These are phyloP conservation scores for Castanopsis chinensis DNA, from an alignment of 306 rosid species.

Conservation along the genomic window DNA sequence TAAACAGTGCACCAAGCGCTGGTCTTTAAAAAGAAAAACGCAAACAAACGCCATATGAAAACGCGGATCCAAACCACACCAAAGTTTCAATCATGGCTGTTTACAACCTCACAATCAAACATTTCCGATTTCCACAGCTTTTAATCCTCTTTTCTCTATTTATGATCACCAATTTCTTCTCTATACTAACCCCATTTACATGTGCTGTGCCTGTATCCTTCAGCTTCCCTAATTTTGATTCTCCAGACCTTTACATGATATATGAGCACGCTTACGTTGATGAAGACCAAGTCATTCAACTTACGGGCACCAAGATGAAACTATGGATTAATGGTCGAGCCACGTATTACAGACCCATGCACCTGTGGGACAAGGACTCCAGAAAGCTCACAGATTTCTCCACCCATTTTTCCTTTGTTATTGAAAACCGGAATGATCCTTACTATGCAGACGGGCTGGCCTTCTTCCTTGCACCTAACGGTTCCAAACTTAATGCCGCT, in stretches of 20 bases:
- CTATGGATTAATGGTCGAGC: slow-evolving; percentile 28
- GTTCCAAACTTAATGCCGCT: slow-evolving; percentile 3
- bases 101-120: too few species aligned
- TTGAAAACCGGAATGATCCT: background rate
- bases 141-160: too few species aligned
- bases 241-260: background rate
- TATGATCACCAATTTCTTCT: background rate
- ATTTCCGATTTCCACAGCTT: too few species aligned
- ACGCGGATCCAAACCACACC: too few species aligned
- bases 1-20: too few species aligned
- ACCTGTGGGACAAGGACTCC: slow-evolving; percentile 39
- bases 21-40: too few species aligned
- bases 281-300: slow-evolving; percentile 10
- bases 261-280: background rate
- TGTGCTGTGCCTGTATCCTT: background rate
- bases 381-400: slow-evolving; percentile 38
- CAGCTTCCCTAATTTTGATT: slow-evolving; percentile 11
- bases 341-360: slow-evolving; percentile 24
- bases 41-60: too few species aligned
- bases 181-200: background rate
- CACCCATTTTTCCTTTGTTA: slow-evolving; percentile 41
- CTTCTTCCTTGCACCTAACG: slow-evolving; percentile 44
- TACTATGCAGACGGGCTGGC: slow-evolving; percentile 31
- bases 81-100: too few species aligned
- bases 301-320: background rate